These are phyloP conservation scores for Lolium perenne DNA, from an alignment of 176 grass and related monocot genomes.

Conservation along the genomic window DNA sequence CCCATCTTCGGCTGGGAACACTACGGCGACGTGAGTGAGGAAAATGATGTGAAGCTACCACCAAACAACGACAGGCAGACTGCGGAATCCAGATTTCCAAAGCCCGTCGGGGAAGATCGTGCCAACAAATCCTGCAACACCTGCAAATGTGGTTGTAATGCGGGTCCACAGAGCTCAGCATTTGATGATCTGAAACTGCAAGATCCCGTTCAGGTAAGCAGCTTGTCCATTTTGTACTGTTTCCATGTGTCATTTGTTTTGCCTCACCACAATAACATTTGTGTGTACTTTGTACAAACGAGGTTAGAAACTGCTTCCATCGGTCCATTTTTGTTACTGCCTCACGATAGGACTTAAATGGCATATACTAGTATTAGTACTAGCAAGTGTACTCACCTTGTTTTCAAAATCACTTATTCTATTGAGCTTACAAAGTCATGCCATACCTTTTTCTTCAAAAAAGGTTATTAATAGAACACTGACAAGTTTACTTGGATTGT, in stretches of 20 bases:
- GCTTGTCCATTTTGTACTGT: neutral
- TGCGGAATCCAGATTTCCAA: neutral
- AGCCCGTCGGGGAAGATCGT: neutral
- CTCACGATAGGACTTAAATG: neutral
- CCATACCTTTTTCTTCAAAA: neutral
- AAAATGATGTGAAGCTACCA: neutral
- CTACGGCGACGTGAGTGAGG: neutral
- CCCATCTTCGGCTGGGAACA: neutral
- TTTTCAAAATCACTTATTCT: neutral
- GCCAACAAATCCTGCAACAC: neutral
- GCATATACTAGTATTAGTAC: neutral
- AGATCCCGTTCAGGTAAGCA: conserved; percentile 38
- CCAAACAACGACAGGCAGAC: neutral
- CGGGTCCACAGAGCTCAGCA: neutral
- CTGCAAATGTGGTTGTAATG: neutral
- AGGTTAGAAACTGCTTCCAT: neutral
- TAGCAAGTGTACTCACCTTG: neutral
- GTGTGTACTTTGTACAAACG: neutral
- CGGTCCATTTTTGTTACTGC: neutral
- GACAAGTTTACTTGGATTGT: neutral
- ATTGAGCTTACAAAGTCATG: neutral
- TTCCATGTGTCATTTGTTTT: neutral
- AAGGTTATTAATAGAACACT: neutral
- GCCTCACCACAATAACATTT: too few species aligned
- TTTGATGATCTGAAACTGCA: neutral